A percentile compares a stretch with the other conserved stretches of the same genome.
Evolutionary conservation across 768 basidiomycete species (phyloP).

Genomic region (Termitomyces sp.): DNA sequence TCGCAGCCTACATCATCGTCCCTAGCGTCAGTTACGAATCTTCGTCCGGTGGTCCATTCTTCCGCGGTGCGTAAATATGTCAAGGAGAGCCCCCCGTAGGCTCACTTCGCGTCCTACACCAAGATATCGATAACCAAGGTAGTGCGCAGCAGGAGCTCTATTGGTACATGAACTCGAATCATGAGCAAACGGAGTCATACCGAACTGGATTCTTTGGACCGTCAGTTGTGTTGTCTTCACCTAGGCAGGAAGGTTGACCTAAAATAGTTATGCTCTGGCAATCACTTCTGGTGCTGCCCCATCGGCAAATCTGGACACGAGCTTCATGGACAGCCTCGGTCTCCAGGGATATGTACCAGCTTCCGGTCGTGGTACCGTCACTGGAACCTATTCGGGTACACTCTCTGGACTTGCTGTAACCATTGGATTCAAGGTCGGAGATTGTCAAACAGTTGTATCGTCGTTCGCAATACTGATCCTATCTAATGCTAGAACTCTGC

Average conservation of each 20-base stretch:
- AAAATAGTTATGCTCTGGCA: constrained; percentile 34
- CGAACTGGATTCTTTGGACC: constrained; percentile 46
- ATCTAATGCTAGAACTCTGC: constrained; percentile 28
- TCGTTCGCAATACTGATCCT: background rate
- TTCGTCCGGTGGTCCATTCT: constrained; percentile 46
- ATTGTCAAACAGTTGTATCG: background rate
- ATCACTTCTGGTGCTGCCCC: constrained; percentile 39
- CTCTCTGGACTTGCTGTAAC: constrained; percentile 33
- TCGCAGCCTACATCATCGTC: constrained; percentile 41
- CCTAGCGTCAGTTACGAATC: constrained; percentile 40
- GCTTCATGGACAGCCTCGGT: constrained; percentile 37
- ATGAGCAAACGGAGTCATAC: constrained; percentile 40
- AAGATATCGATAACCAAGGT: constrained; percentile 46
- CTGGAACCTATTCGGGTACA: constrained; percentile 37
- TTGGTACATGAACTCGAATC: constrained; percentile 44
- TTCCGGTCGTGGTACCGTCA: constrained; percentile 40
- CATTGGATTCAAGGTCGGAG: constrained; percentile 35
- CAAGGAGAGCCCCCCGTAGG: background rate
- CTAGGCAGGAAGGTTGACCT: background rate
- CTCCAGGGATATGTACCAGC: constrained; percentile 39
- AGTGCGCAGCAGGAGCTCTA: constrained; percentile 42
- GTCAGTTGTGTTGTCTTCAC: constrained; percentile 17
- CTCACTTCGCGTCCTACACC: background rate
- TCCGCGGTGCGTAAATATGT: constrained; percentile 29
- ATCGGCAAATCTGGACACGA: constrained; percentile 34